Base-by-base conservation (phyloP, 2,329 filamentous ascomycete species). In the Fusarium floridanum region DNA sequence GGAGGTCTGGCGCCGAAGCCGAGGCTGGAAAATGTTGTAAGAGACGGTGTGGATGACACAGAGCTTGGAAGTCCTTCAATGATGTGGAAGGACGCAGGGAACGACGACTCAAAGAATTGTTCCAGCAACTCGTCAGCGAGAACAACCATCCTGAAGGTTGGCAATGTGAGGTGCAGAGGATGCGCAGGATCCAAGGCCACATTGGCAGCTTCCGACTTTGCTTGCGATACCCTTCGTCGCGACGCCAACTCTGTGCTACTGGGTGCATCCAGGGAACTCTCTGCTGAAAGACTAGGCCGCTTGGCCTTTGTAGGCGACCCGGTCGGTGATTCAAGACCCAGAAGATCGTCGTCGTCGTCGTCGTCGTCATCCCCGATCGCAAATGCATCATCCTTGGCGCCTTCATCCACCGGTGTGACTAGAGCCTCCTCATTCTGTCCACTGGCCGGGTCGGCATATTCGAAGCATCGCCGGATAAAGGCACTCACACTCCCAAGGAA, bases 61-160 rank as follows among this genome's bases (percentile, higher is more conserved):
- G 81, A 64, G 55, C 67, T 81, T 10, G 82, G 80, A 3, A 90
- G 79, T 32, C 88, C 88, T 14, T 97, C 93, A 27, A 94, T 92
- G 56, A 98, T 91, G 79, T 94, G 95, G 89, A 99, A 97, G 1
- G 95, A 98, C 61, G 94, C 91, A 0, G 96, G 95, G 84, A 98
- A 98, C 45, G 95, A 97, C 1, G 94, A 94, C 84, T 99, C 97
- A 81, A 99, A 99, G 84, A 99, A 99, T 77, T 97, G 94, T 80
- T 99, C 96, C 7, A 99, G 90, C 1, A 97, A 89, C 82, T 99
- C 97, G 80, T 99, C 97, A 50, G 97, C 97, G 9, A 99, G 90
- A 11, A 99, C 94, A 5, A 99, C 95, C 97, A 99, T 99, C 75
- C 97, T 93, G 88, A 99, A 99, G 1, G 97, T 99, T 1, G 97